Base-by-base conservation (phyloP, 2,329 filamentous ascomycete species). In the Aspergillus alliaceus region DNA sequence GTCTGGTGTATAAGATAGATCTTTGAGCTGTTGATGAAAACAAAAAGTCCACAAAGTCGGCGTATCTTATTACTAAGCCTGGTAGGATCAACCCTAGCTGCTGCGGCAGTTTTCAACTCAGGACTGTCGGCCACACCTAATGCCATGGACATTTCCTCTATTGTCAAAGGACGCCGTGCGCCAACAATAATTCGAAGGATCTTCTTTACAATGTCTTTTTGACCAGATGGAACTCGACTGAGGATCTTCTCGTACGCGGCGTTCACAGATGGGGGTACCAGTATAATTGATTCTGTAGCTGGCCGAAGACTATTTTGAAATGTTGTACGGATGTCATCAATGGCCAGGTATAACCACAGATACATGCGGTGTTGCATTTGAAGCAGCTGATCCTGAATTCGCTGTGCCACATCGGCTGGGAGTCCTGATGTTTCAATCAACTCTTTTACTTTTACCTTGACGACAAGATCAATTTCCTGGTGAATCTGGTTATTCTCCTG, bases 1-100 rank as follows among this genome's bases (percentile, higher is more conserved):
- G 62, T 64, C 32, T 64, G 52, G 47, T 64, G 60, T 12, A 64
- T 62, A 3, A 64, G 51, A n/a, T 61, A 60, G 25, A 64, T 56
- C 9, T 59, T 58, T 22, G 55, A 62, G 29, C 59, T 54, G 12
- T 59, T 58, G 4, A 47, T 51, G 12, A 61, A 61, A 15, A 64
- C 29, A 56, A 64, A 64, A 3, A 64, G 46, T 2, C 62, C 60
- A n/a, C 53, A 55, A 2, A 55, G 15, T 18, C 2, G 35, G 2
- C 35, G 35, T 42, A 55, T 25, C 14, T 27, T 35, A 18, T 11
- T 15, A 22, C 4, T 6, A 8, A 55, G 46, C 14, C n/a, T 39
- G n/a, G 34, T n/a, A 32, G 47, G 15, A 20, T 54, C 39, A 12
- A 24, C 24, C 5, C 34, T 15, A 40, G 35, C 18, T 20, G 35